Base-by-base conservation (phyloP, 371 early-diverging fungal genomes). In the Ordospora colligata region DNA sequence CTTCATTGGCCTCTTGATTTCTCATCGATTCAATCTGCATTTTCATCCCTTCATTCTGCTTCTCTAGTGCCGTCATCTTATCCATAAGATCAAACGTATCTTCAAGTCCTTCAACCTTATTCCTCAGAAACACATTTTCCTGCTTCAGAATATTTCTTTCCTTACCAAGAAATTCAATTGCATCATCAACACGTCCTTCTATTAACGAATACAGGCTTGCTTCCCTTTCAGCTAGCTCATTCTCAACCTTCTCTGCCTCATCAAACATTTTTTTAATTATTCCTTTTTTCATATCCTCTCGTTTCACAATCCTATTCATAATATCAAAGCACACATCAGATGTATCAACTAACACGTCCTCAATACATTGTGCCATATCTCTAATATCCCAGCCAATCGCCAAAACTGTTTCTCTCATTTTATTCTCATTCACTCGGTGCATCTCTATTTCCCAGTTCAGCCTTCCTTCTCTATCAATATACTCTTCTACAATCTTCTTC, bases 141-240 rank as follows among this genome's bases (percentile, higher is more conserved):
- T 49, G 43, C 53, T 42, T 69, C 11, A 49, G 32, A 23, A 72
- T 72, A 43, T 62, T 27, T n/a, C 54, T 12, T 19, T 72, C 51
- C 22, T 62, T 63, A 9, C 58, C 54, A 8, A 51, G 25, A 23
- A 69, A 53, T 21, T 7, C 69, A 43, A 43, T 51, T 0, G 47
- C 9, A 23, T 43, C 52, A 12, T 50, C 40, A n/a, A 7, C 42
- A 22, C 42, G 47, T 6, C 49, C 42, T 17, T 69, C 69, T 32
- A 42, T 23, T 17, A 69, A 19, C 14, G 69, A 49, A 12, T n/a
- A 12, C 23, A 69, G 12, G 3, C 23, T 32, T 27, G 6, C 14
- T 9, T 69, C 53, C 22, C 19, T 69, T 27, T 69, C 69, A 4
- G 14, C 23, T 6, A 53, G 37, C 5, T 22, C 25, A 0, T 21